Evolutionary conservation across 768 basidiomycete genomes (phyloP).

Genomic region (Suillus clintonianus): DNA sequence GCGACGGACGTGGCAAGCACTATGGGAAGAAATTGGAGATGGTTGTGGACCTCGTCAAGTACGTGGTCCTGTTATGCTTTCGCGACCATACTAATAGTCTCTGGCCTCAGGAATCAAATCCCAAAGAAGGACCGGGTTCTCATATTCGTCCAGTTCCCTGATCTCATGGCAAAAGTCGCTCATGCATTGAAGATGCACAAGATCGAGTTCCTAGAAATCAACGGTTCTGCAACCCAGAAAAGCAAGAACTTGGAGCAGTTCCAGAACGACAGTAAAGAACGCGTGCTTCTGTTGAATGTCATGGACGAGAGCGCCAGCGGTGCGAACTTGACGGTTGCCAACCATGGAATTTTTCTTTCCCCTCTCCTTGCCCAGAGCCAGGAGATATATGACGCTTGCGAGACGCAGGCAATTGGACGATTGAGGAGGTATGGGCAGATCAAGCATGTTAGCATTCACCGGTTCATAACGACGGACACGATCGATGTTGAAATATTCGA

Average conservation of each 20-base stretch:
- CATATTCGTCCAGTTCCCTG: conserved; percentile 95
- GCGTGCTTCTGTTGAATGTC: conserved; percentile 85
- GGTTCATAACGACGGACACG: conserved; percentile 83
- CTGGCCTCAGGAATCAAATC: conserved; percentile 55
- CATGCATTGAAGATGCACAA: conserved; percentile 75
- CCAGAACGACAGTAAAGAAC: conserved; percentile 76
- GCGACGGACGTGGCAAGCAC: conserved; percentile 73
- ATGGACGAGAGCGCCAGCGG: conserved; percentile 96
- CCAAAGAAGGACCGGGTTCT: conserved; percentile 81
- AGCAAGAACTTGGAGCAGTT: conserved; percentile 85
- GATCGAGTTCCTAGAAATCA: conserved; percentile 79
- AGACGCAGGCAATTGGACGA: conserved; percentile 84
- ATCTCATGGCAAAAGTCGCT: conserved; percentile 88
- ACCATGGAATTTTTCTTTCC: conserved; percentile 93
- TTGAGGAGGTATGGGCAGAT: conserved; percentile 82
- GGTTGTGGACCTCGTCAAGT: conserved; percentile 78
- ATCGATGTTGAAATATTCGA: conserved; percentile 86
- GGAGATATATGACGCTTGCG: conserved; percentile 83
- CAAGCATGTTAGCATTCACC: conserved; percentile 79
- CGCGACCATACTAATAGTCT: not conserved
- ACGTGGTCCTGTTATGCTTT: conserved; percentile 19
- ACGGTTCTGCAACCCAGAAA: conserved; percentile 72
- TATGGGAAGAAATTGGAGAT: conserved; percentile 83
- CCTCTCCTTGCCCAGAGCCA: conserved; percentile 82
- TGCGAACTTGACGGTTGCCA: conserved; percentile 89